Conservation (phyloP, 768 basidiomycete genomes). For the Leccinum ochraceum region DNA sequence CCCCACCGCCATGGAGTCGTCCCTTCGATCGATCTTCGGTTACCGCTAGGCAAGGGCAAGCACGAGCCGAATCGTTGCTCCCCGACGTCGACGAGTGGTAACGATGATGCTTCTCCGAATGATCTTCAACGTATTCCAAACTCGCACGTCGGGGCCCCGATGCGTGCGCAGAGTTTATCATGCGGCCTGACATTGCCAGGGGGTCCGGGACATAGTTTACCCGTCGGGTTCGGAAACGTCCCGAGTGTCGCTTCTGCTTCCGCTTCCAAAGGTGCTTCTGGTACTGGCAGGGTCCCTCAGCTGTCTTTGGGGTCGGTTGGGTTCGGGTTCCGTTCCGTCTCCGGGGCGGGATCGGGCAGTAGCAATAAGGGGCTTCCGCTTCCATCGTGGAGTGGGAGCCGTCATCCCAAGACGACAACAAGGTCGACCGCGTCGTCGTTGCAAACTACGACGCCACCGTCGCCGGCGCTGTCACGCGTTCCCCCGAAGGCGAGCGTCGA, state of each 20-base stretch:
- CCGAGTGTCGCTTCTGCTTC: not conserved
- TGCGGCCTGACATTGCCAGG: not conserved
- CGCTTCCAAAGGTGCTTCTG: not conserved
- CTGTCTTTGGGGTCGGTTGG: conserved; percentile 11
- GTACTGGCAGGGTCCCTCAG: not conserved
- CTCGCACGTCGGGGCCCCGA: conserved; percentile 2
- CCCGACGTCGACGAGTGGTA: conserved; percentile 2
- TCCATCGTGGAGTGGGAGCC: conserved; percentile 19
- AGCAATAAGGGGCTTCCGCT: conserved; percentile 9
- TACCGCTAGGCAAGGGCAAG: not conserved
- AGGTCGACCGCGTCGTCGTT: conserved; percentile 2
- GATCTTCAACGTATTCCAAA: conserved; percentile 17
- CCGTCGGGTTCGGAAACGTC: conserved; percentile 8
- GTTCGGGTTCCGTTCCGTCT: not conserved
- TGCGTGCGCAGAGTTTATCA: conserved; percentile 16
- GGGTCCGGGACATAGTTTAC: not conserved
- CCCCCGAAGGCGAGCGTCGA: not conserved
- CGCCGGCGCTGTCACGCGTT: not conserved
- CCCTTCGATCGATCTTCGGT: conserved; percentile 23
- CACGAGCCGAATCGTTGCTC: not conserved
- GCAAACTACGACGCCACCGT: not conserved
- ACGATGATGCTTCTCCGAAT: conserved; percentile 21
- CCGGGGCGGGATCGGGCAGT: not conserved
- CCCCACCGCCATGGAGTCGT: not conserved
- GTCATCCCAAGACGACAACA: conserved; percentile 1